Percentiles rank a stretch among this genome's conserved stretches.
These are phyloP conservation scores for Bombardia bombarda DNA, from an alignment of 495 filamentous ascomycete genomes.

Conservation along the genomic window DNA sequence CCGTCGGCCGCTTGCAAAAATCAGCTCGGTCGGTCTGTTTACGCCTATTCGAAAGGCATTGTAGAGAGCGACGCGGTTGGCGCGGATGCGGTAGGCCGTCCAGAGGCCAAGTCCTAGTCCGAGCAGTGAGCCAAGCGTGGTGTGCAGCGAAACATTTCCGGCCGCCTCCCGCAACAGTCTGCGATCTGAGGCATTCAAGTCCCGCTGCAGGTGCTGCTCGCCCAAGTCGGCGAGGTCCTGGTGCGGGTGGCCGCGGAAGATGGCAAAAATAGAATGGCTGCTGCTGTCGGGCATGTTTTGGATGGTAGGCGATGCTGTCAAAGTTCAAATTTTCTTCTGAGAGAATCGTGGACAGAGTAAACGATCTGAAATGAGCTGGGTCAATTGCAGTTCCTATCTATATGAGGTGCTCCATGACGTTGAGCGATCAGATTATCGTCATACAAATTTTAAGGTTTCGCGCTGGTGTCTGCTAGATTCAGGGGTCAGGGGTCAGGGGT, in stretches of 20 bases:
- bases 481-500: no score
- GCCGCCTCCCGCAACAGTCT: slow-evolving; percentile 48
- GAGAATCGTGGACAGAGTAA: no score
- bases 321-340: no score
- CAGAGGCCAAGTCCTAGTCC: slow-evolving; percentile 53
- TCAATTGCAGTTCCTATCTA: no score
- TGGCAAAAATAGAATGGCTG: slow-evolving; percentile 37
- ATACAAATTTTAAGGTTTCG: no score
- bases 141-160: slow-evolving; percentile 40
- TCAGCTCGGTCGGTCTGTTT: slow-evolving; percentile 52
- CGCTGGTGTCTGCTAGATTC: no score
- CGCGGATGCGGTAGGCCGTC: slow-evolving; percentile 49
- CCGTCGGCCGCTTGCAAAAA: slow-evolving; percentile 51
- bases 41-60: slow-evolving; percentile 48
- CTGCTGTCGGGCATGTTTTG: not conserved
- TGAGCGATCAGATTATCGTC: no score
- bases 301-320: no score
- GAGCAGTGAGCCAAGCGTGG: slow-evolving; percentile 49
- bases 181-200: slow-evolving; percentile 52
- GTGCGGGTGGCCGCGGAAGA: slow-evolving; percentile 45
- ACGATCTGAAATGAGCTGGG: no score
- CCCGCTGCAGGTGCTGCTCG: slow-evolving; percentile 55
- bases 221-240: slow-evolving; percentile 50
- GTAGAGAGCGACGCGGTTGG: slow-evolving; percentile 47
- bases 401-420: no score